A percentile compares a stretch with the other conserved stretches of the same genome.
phyloP scores from a whole-genome alignment of 2,329 filamentous ascomycete genomes.

The Claviceps purpurea region DNA sequence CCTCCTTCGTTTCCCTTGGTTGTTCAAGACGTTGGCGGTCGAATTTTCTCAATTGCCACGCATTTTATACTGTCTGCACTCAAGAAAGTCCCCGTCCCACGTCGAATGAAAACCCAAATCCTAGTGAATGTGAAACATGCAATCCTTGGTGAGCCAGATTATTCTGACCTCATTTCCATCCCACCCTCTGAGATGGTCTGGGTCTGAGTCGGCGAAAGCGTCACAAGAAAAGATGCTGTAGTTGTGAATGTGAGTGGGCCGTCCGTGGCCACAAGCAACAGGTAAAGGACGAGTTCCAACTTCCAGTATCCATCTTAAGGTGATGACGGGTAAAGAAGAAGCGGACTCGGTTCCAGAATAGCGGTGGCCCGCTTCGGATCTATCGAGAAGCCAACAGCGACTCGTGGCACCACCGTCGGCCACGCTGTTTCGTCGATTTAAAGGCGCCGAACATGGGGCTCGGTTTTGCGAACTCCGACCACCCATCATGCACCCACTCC shows the following conservation, averaged over 20 bases:
- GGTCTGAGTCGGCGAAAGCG: neutral
- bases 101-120: neutral
- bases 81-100: neutral
- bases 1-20: neutral
- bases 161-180: neutral
- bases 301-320: neutral
- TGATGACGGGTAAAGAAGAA: neutral
- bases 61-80: neutral
- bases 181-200: neutral
- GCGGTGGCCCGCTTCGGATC: neutral
- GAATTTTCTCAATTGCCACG: neutral
- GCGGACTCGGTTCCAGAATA: neutral
- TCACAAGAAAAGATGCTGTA: neutral
- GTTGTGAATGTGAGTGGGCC: neutral
- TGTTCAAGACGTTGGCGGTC: slow-evolving; percentile 1
- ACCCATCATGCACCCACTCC: neutral
- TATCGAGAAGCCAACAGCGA: neutral
- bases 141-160: neutral
- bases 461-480: neutral
- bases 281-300: neutral
- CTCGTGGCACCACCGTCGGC: neutral
- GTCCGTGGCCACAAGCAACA: neutral
- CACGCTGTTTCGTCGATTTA: neutral
- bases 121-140: neutral
- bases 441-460: neutral